Conservation (phyloP, 2,329 filamentous ascomycete genomes). For the Clarireedia monteithiana region DNA sequence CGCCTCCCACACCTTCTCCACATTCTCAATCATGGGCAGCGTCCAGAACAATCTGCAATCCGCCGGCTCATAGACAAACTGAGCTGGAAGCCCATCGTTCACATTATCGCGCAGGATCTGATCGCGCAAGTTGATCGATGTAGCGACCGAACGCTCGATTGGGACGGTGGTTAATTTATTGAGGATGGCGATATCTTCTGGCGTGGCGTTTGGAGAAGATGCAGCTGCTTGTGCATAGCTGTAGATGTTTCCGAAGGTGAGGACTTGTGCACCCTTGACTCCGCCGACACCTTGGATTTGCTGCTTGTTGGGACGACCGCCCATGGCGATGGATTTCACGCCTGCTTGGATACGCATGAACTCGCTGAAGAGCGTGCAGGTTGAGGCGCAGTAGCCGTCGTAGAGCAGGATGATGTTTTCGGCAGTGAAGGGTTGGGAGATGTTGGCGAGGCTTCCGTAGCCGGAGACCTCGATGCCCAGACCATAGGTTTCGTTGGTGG, state of each 20-base stretch:
- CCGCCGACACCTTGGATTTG: slow-evolving; percentile 59
- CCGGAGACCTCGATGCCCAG: slow-evolving; percentile 28
- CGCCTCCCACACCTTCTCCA: slow-evolving; percentile 44
- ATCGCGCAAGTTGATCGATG: slow-evolving; percentile 36
- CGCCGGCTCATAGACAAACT: slow-evolving; percentile 54
- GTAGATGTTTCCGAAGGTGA: slow-evolving; percentile 16
- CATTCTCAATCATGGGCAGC: slow-evolving; percentile 41
- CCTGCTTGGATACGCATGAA: slow-evolving; percentile 44
- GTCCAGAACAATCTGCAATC: slow-evolving; percentile 56
- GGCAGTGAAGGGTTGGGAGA: slow-evolving; percentile 31
- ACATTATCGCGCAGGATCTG: slow-evolving; percentile 26
- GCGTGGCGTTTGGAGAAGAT: slow-evolving; percentile 11
- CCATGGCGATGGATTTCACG: slow-evolving; percentile 49
- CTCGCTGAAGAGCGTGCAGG: slow-evolving; percentile 50
- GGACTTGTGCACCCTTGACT: slow-evolving; percentile 46
- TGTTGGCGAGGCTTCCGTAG: slow-evolving; percentile 25
- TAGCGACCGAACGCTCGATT: slow-evolving; percentile 24
- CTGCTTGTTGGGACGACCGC: slow-evolving; percentile 46
- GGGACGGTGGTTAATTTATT: slow-evolving; percentile 15
- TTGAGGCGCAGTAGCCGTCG: slow-evolving; percentile 51
- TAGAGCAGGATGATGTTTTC: slow-evolving; percentile 34
- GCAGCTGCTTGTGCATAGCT: slow-evolving; percentile 12
- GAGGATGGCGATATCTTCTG: slow-evolving; percentile 12
- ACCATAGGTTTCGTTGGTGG: slow-evolving; percentile 19
- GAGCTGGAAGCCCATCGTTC: slow-evolving; percentile 38